A percentile compares a stretch with the other conserved stretches of the same genome.
Evolutionary conservation across 2,329 filamentous ascomycete genomes (phyloP).

Genomic region (Dothiorella sarmentorum): DNA sequence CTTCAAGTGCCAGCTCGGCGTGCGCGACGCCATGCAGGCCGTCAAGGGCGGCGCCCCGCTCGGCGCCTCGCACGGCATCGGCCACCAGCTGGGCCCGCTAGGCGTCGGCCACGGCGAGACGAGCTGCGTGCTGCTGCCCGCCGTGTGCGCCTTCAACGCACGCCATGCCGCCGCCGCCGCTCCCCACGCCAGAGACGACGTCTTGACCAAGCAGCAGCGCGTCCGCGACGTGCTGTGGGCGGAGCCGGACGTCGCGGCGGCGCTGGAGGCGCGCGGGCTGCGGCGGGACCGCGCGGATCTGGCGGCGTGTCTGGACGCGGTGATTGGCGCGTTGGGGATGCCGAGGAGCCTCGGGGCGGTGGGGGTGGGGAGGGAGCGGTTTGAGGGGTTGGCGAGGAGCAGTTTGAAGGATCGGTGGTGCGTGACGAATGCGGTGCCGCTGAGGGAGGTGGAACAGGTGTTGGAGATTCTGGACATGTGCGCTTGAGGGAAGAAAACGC

Average conservation of each 20-base stretch:
- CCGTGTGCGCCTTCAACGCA: conserved; percentile 56
- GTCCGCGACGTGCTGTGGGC: conserved; percentile 42
- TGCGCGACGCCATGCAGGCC: conserved; percentile 52
- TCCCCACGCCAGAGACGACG: conserved; percentile 39
- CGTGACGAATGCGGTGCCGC: conserved; percentile 49
- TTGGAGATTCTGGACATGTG: conserved; percentile 47
- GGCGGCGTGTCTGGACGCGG: conserved; percentile 50
- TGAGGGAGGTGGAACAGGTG: conserved; percentile 48
- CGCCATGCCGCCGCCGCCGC: conserved; percentile 16
- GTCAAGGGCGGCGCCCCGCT: conserved; percentile 39
- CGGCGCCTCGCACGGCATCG: conserved; percentile 42
- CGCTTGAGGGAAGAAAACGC: too few species aligned
- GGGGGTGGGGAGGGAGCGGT: conserved; percentile 46
- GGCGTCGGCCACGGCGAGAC: conserved; percentile 61
- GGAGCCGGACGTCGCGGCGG: conserved; percentile 34
- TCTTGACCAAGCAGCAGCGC: conserved; percentile 33
- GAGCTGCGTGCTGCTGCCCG: conserved; percentile 54
- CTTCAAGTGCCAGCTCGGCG: conserved; percentile 49
- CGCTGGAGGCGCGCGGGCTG: conserved; percentile 32
- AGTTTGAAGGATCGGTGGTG: conserved; percentile 52
- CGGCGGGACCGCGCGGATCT: conserved; percentile 39
- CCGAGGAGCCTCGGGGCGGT: conserved; percentile 54
- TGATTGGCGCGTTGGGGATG: conserved; percentile 53
- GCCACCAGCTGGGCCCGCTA: conserved; percentile 47
- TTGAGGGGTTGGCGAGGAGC: conserved; percentile 48